These are phyloP conservation scores for Meira nashicola DNA, from an alignment of 1,284 basidiomycete species.

Conservation along the genomic window DNA sequence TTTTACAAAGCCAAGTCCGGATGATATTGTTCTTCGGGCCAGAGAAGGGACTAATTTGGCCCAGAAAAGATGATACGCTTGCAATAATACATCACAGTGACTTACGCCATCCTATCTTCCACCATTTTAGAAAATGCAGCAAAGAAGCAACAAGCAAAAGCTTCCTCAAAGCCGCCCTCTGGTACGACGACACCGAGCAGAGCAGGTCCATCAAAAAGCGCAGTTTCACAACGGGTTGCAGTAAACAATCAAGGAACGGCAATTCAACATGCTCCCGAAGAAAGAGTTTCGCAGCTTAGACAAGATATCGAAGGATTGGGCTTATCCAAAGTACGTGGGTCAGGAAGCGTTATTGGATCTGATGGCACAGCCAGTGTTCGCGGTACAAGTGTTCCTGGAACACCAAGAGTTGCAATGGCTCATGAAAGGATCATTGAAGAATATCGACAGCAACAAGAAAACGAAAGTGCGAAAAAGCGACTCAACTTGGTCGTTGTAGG, in stretches of 20 bases:
- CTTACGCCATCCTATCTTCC: background rate
- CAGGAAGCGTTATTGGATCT: slow-evolving; percentile 26
- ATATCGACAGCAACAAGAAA: slow-evolving; percentile 61
- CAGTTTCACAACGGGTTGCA: background rate
- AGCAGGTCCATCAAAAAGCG: slow-evolving; percentile 52
- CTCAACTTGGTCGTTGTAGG: slow-evolving; percentile 90
- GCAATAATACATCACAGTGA: background rate
- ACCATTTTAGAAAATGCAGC: slow-evolving; percentile 18
- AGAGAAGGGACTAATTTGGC: slow-evolving; percentile 64
- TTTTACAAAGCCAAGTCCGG: slow-evolving; percentile 71
- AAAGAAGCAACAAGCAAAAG: slow-evolving; percentile 20
- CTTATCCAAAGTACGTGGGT: slow-evolving; percentile 15
- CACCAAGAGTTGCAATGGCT: slow-evolving; percentile 66
- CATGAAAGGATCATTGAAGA: slow-evolving; percentile 81
- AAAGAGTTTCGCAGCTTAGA: slow-evolving; percentile 34
- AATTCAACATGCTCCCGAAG: background rate
- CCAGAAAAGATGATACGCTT: background rate
- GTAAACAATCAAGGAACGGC: background rate
- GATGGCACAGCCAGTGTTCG: slow-evolving; percentile 51
- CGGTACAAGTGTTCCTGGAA: slow-evolving; percentile 52
- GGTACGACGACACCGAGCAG: slow-evolving; percentile 35
- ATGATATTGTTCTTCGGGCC: slow-evolving; percentile 74
- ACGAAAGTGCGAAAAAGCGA: slow-evolving; percentile 62
- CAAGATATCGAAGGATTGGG: slow-evolving; percentile 38
- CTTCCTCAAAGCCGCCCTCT: slow-evolving; percentile 28